Conservation (phyloP, 345 rosid genomes). For the Leavenworthia alabamica region DNA sequence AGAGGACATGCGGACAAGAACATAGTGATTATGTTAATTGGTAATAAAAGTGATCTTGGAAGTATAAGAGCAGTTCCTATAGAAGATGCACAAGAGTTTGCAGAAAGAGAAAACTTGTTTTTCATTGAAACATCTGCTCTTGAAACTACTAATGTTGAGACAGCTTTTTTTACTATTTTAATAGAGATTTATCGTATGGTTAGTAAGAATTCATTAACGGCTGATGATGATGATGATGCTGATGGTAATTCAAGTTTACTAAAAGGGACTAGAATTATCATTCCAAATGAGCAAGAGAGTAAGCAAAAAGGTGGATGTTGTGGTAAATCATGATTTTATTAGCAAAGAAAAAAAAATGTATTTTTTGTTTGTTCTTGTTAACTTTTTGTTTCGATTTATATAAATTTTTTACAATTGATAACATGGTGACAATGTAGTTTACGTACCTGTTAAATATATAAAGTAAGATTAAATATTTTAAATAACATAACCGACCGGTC, state of each 20-base stretch:
- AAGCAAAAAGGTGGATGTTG: conserved; percentile 54
- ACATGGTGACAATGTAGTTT: too few relatives aligned
- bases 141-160: conserved; percentile 72
- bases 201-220: conserved; percentile 63
- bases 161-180: conserved; percentile 60
- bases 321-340: conserved; percentile 20
- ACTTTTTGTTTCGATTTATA: not conserved
- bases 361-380: not conserved
- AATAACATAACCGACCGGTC: too few relatives aligned
- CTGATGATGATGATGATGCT: conserved; percentile 40
- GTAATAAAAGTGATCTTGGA: conserved; percentile 72
- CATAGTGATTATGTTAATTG: conserved; percentile 72
- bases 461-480: too few relatives aligned
- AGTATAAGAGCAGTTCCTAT: conserved; percentile 71
- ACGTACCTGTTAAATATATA: too few relatives aligned
- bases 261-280: conserved; percentile 64
- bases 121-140: conserved; percentile 86
- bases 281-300: conserved; percentile 47
- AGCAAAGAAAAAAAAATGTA: not conserved
- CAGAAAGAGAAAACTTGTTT: conserved; percentile 75
- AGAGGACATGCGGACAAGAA: conserved; percentile 82
- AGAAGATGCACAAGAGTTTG: conserved; percentile 81
- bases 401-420: too few relatives aligned
- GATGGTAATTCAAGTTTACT: conserved; percentile 45
- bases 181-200: conserved; percentile 69